Conservation (phyloP, 768 basidiomycete genomes). For the Phanerochaete sordida region DNA sequence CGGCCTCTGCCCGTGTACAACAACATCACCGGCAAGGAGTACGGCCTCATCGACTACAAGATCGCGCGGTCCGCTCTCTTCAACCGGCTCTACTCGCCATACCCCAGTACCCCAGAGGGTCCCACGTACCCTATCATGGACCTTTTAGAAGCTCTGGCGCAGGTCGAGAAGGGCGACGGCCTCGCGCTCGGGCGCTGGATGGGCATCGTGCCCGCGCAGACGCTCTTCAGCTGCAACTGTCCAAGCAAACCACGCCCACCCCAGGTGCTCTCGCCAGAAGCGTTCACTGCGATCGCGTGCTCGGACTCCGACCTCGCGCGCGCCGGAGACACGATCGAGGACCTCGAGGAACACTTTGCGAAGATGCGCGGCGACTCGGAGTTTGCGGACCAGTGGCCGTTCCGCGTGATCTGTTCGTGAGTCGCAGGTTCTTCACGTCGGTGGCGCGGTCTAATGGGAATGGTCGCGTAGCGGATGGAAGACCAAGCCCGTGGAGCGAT, state of each 20-base stretch:
- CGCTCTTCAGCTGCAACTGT: slow-evolving; percentile 4
- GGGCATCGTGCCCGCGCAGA: neutral
- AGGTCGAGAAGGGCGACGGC: slow-evolving; percentile 3
- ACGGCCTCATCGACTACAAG: slow-evolving; percentile 12
- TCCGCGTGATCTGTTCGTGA: neutral
- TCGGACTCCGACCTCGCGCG: neutral
- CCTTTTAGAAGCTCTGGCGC: neutral
- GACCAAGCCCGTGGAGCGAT: neutral
- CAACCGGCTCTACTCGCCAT: slow-evolving; percentile 7
- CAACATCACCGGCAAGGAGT: neutral
- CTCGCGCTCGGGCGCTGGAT: neutral
- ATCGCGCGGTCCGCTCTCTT: slow-evolving; percentile 1
- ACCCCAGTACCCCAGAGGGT: neutral
- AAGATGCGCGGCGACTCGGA: slow-evolving; percentile 7
- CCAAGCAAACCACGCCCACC: neutral
- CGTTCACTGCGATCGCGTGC: neutral
- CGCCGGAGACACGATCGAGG: slow-evolving; percentile 2
- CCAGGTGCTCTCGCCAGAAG: neutral
- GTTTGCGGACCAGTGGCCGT: slow-evolving; percentile 12
- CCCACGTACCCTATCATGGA: neutral
- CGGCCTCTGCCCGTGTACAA: neutral
- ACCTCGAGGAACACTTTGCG: slow-evolving; percentile 6
- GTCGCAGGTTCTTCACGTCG: too few relatives aligned
- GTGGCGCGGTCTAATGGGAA: neutral
- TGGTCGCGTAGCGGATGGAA: neutral